These are phyloP conservation scores for Schizochytrium sp. DNA, from an alignment of 108 stramenopile genomes.

Conservation along the genomic window DNA sequence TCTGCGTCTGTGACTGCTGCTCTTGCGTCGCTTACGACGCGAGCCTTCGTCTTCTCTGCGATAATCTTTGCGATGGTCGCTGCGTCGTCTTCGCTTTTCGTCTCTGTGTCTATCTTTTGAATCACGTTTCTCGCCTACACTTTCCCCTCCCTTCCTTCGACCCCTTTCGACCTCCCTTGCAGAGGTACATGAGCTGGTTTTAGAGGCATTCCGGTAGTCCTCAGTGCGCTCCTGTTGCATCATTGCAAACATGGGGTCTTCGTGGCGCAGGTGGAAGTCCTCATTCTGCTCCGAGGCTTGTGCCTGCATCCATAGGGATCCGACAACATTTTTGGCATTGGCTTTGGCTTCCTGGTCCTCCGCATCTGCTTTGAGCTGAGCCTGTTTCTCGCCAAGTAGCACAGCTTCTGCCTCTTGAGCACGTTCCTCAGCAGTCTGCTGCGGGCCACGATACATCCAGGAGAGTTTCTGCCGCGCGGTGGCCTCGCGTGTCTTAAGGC, in stretches of 20 bases:
- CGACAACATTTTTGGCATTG: neutral
- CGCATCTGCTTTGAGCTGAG: neutral
- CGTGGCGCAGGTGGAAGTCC: neutral
- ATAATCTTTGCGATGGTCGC: neutral
- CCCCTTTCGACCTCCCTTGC: too few species aligned
- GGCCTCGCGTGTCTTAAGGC: slow-evolving; percentile 5
- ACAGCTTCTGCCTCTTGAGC: neutral
- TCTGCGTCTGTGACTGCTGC: neutral
- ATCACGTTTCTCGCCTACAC: neutral
- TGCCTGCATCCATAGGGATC: neutral
- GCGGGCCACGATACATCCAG: slow-evolving; percentile 51
- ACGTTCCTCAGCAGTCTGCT: slow-evolving; percentile 20
- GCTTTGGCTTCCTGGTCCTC: neutral
- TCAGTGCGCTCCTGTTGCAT: neutral
- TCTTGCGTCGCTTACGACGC: neutral
- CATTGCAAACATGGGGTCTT: slow-evolving; percentile 35
- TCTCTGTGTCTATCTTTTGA: neutral
- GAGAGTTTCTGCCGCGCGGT: slow-evolving; percentile 5
- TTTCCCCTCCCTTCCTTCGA: neutral
- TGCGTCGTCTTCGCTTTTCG: neutral
- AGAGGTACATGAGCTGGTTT: neutral
- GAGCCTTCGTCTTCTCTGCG: neutral
- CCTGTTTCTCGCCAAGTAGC: slow-evolving; percentile 29
- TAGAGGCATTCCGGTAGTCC: neutral
- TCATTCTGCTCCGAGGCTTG: slow-evolving; percentile 5